Evolutionary conservation across 1,284 basidiomycete genomes (phyloP).

Genomic region (Entoloma clypeatum): DNA sequence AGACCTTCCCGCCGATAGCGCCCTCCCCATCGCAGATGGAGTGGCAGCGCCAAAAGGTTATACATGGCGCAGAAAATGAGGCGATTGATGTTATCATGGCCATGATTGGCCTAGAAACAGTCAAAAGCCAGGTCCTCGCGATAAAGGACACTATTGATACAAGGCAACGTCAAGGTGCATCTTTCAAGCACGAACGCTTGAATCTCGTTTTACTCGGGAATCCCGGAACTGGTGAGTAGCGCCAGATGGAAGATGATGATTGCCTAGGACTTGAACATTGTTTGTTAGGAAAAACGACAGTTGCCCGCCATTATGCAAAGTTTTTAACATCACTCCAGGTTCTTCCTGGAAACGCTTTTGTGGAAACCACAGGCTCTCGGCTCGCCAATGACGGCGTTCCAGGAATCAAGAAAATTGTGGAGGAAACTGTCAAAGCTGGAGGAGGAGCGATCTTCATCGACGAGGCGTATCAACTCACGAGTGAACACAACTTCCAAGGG

Average conservation of each 20-base stretch:
- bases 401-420: slow-evolving; percentile 47
- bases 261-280: background rate
- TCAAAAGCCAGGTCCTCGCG: slow-evolving; percentile 46
- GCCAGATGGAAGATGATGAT: background rate
- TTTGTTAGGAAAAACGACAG: slow-evolving; percentile 70
- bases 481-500: slow-evolving; percentile 43
- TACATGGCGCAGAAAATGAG: slow-evolving; percentile 42
- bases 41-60: slow-evolving; percentile 48
- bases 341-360: slow-evolving; percentile 50
- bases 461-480: slow-evolving; percentile 63
- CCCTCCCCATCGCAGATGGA: slow-evolving; percentile 35
- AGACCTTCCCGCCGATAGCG: slow-evolving; percentile 9
- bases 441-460: slow-evolving; percentile 66
- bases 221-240: slow-evolving; percentile 55
- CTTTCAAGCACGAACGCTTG: slow-evolving; percentile 48
- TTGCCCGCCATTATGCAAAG: slow-evolving; percentile 59
- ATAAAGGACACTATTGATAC: slow-evolving; percentile 52
- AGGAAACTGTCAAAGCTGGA: slow-evolving; percentile 44
- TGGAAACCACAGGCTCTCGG: slow-evolving; percentile 59
- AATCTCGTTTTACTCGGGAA: slow-evolving; percentile 57
- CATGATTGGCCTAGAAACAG: slow-evolving; percentile 55
- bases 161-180: slow-evolving; percentile 40
- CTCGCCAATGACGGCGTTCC: slow-evolving; percentile 54
- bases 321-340: slow-evolving; percentile 53
- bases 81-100: slow-evolving; percentile 54